Evolutionary conservation across 2,329 filamentous ascomycete genomes (phyloP).

Genomic region (Trematosphaeria pertusa): DNA sequence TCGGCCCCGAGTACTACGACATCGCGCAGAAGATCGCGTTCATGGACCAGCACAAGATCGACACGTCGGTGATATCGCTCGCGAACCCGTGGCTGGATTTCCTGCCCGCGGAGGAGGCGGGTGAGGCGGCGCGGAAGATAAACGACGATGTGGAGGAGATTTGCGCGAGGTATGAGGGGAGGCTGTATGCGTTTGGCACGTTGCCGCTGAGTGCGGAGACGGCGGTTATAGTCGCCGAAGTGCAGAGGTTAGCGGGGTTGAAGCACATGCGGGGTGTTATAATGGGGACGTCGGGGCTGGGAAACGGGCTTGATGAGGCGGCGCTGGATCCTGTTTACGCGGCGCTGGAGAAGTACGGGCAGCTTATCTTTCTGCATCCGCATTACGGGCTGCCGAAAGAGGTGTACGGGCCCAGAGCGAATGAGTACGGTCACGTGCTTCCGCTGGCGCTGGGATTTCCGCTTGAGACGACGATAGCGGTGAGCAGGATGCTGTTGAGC

Average conservation of each 20-base stretch:
- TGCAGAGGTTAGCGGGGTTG: slow-evolving; percentile 67
- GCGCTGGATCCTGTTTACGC: slow-evolving; percentile 74
- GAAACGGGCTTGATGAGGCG: slow-evolving; percentile 80
- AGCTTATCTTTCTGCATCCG: slow-evolving; percentile 84
- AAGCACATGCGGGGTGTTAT: slow-evolving; percentile 83
- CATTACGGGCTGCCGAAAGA: slow-evolving; percentile 86
- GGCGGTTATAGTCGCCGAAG: slow-evolving; percentile 68
- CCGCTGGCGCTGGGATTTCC: slow-evolving; percentile 87
- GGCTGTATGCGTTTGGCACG: slow-evolving; percentile 83
- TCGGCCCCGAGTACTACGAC: slow-evolving; percentile 84
- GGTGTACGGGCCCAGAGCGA: slow-evolving; percentile 77
- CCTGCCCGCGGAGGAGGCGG: slow-evolving; percentile 67
- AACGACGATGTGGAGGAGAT: slow-evolving; percentile 80
- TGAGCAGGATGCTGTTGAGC: slow-evolving; percentile 84
- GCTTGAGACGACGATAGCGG: slow-evolving; percentile 89
- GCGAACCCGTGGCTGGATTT: slow-evolving; percentile 97
- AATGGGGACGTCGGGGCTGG: slow-evolving; percentile 83
- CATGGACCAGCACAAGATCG: slow-evolving; percentile 84
- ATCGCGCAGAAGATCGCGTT: slow-evolving; percentile 82
- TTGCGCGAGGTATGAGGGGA: slow-evolving; percentile 69
- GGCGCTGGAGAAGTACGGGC: slow-evolving; percentile 68
- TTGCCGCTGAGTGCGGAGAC: slow-evolving; percentile 75
- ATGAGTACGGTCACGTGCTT: slow-evolving; percentile 84
- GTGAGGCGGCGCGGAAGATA: slow-evolving; percentile 68
- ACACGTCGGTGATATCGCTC: slow-evolving; percentile 83